These are phyloP conservation scores for Cercospora sesami DNA, from an alignment of 2,329 filamentous ascomycete species.

Conservation along the genomic window DNA sequence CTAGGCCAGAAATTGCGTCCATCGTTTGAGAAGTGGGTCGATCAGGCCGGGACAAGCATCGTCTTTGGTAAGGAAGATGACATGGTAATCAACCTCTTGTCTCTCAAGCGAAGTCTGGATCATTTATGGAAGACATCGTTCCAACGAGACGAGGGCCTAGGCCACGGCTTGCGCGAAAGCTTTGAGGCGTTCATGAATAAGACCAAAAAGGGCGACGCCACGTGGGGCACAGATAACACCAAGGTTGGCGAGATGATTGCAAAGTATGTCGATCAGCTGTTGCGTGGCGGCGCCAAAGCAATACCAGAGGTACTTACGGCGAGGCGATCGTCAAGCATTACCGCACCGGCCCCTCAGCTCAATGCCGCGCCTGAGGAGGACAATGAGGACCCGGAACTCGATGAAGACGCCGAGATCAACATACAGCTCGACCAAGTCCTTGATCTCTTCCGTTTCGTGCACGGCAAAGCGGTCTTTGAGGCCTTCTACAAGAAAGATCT, in stretches of 20 bases:
- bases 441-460: slow-evolving; percentile 93
- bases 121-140: slow-evolving; percentile 76
- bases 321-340: slow-evolving; percentile 45
- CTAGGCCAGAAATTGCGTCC: slow-evolving; percentile 69
- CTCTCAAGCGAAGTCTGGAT: slow-evolving; percentile 78
- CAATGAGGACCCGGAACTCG: slow-evolving; percentile 63
- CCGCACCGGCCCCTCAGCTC: slow-evolving; percentile 52
- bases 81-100: slow-evolving; percentile 82
- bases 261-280: slow-evolving; percentile 87
- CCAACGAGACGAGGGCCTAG: slow-evolving; percentile 70
- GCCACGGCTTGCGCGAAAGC: slow-evolving; percentile 75
- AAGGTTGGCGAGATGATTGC: slow-evolving; percentile 99
- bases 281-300: slow-evolving; percentile 83
- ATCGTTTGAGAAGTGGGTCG: slow-evolving; percentile 79
- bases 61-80: slow-evolving; percentile 75
- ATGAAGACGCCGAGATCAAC: slow-evolving; percentile 90
- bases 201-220: slow-evolving; percentile 66
- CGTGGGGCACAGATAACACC: slow-evolving; percentile 79
- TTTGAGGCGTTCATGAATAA: slow-evolving; percentile 94
- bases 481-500: slow-evolving; percentile 99
- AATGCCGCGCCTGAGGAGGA: slow-evolving; percentile 59
- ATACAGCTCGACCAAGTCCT: slow-evolving; percentile 88
- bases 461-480: slow-evolving; percentile 97
- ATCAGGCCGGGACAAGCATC: slow-evolving; percentile 70
- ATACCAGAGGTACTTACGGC: slow-evolving; percentile 66